Conservation (phyloP, 768 basidiomycete species). For the Leccinellum rugosiceps region DNA sequence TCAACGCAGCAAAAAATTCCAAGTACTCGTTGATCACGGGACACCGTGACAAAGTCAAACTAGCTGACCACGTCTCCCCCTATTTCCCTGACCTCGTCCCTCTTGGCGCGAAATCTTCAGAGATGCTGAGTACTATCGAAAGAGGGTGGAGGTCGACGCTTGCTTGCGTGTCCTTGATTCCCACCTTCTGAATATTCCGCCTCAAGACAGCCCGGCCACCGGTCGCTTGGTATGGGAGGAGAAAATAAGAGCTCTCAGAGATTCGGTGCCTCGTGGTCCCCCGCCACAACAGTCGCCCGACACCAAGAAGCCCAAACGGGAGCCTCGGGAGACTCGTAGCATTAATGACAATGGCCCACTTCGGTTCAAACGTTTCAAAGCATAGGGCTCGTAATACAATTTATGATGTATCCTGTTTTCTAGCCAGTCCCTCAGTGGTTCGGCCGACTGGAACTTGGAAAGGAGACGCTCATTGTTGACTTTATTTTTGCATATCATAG, state of each 20-base stretch:
- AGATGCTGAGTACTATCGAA: background rate
- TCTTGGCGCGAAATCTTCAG: background rate
- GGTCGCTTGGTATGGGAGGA: background rate
- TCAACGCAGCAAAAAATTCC: background rate
- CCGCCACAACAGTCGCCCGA: no score
- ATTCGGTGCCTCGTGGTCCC: background rate
- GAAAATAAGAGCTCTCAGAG: background rate
- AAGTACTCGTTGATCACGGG: background rate
- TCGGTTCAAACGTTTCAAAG: no score
- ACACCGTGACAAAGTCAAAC: background rate
- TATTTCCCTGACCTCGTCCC: background rate
- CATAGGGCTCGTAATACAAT: no score
- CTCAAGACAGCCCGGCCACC: background rate
- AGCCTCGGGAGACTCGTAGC: no score
- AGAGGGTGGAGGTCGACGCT: background rate
- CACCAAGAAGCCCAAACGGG: no score
- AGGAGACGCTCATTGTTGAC: background rate
- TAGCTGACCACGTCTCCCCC: background rate
- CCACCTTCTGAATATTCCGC: background rate
- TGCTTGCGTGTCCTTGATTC: background rate
- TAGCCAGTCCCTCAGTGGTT: no score
- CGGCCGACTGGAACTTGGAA: background rate
- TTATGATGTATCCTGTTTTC: no score
- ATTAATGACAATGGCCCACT: no score
- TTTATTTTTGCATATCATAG: constrained; percentile 15